Conservation (phyloP, 129 eudicot genomes). For the Helianthus annuus region HanXRQr2.0-SUNRISE NC_035446.2:77102159-77102658, state of each 20-base stretch:
- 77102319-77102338: constrained; percentile 43
- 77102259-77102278: constrained; percentile 7
- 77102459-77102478: constrained; percentile 3
- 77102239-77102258: background rate
- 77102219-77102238: too few species aligned
- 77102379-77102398: constrained; percentile 67
- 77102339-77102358: constrained; percentile 62
- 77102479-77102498: background rate
- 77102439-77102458: constrained; percentile 45
- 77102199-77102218: too few species aligned
- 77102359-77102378: constrained; percentile 75
- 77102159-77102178: too few species aligned
- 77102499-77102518: background rate
- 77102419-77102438: constrained; percentile 32
- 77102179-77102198: too few species aligned
- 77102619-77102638: background rate
- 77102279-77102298: constrained; percentile 65
- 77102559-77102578: background rate
- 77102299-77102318: constrained; percentile 40
- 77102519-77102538: background rate
- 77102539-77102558: background rate
- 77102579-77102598: background rate
- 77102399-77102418: constrained; percentile 31
- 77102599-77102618: background rate
- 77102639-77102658: too few species aligned